Conservation (phyloP, 2,329 filamentous ascomycete species). For the Chalaropsis thielavioides region DNA sequence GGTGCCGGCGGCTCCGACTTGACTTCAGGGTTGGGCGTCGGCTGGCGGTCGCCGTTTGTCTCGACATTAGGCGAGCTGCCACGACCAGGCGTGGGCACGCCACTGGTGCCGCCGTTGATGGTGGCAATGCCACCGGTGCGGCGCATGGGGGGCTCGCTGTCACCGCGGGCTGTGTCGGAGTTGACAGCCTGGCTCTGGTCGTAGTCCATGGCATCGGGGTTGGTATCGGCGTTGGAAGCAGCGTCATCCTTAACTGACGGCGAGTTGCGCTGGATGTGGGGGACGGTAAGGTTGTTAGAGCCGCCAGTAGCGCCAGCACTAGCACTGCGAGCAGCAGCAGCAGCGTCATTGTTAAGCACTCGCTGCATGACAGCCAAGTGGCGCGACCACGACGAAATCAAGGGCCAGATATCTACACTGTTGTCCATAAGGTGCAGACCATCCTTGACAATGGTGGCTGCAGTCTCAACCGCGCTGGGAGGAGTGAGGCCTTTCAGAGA, state of each 20-base stretch:
- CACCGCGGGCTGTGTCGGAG: constrained; percentile 32
- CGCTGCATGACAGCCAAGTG: constrained; percentile 48
- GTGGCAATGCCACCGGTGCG: constrained; percentile 42
- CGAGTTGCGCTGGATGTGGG: constrained; percentile 24
- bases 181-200: constrained; percentile 32
- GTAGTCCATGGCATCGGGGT: constrained; percentile 43
- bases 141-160: constrained; percentile 37
- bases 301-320: constrained; percentile 25
- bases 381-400: constrained; percentile 45
- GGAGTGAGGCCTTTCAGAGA: constrained; percentile 47
- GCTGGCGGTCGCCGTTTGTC: constrained; percentile 9
- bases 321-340: constrained; percentile 23
- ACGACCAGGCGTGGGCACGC: constrained; percentile 33
- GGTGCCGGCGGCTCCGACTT: constrained; percentile 20
- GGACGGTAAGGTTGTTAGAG: constrained; percentile 20
- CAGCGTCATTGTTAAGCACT: constrained; percentile 40
- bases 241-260: constrained; percentile 40
- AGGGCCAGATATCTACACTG: constrained; percentile 44
- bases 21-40: constrained; percentile 14
- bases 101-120: constrained; percentile 42
- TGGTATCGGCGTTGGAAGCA: constrained; percentile 40
- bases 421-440: constrained; percentile 45
- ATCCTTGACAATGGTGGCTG: constrained; percentile 41
- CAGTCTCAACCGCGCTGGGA: constrained; percentile 41
- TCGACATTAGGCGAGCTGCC: constrained; percentile 30